Conservation (phyloP, 2,329 filamentous ascomycete genomes). For the Sporothrix humicola region DNA sequence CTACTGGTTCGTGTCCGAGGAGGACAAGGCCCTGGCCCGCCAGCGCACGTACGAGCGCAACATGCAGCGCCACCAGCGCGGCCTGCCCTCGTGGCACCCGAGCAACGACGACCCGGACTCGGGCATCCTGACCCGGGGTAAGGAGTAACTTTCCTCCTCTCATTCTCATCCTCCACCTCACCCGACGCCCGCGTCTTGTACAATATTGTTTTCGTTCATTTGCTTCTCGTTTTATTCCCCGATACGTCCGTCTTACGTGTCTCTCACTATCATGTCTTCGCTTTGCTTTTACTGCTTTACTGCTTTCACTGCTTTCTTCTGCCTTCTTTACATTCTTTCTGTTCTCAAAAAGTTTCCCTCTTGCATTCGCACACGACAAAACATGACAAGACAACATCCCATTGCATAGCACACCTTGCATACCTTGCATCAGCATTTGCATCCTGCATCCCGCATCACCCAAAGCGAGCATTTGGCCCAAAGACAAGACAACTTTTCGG, state of each 20-base stretch:
- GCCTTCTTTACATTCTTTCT: constrained; percentile 9
- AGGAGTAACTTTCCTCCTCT: constrained; percentile 31
- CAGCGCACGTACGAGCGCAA: constrained; percentile 39
- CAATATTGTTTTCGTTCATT: background rate
- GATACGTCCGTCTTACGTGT: constrained; percentile 20
- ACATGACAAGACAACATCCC: constrained; percentile 16
- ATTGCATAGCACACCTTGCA: constrained; percentile 4
- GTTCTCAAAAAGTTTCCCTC: background rate
- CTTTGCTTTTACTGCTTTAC: constrained; percentile 2
- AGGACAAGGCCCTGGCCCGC: constrained; percentile 39
- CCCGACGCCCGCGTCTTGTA: constrained; percentile 3
- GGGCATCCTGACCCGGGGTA: constrained; percentile 38
- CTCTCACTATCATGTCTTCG: constrained; percentile 1
- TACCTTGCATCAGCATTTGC: background rate
- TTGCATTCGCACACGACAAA: constrained; percentile 9
- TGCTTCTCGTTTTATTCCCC: constrained; percentile 30
- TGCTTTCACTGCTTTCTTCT: background rate
- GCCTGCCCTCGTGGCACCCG: constrained; percentile 38
- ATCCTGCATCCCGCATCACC: constrained; percentile 6
- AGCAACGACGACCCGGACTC: constrained; percentile 39
- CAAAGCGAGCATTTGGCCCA: constrained; percentile 23
- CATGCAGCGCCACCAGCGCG: constrained; percentile 37
- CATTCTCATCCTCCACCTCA: background rate
- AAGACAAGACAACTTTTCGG: background rate
- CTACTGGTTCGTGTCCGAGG: constrained; percentile 41